Evolutionary conservation across 2,329 filamentous ascomycete species (phyloP).

Genomic region (Aspergillus uvarum): DNA sequence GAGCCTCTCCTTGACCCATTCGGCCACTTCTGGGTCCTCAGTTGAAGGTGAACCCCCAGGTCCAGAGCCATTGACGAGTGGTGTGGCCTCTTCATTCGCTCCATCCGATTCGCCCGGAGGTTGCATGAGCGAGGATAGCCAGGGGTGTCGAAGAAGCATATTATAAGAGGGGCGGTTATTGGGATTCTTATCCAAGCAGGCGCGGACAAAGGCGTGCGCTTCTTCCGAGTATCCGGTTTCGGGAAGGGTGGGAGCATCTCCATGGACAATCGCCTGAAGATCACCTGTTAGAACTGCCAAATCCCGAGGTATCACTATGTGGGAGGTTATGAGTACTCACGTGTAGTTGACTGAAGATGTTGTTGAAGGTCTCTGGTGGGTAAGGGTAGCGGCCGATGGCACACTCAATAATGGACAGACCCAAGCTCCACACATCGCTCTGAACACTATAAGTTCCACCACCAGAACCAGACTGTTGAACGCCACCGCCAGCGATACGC

Average conservation of each 20-base stretch:
- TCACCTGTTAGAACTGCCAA: constrained; percentile 9
- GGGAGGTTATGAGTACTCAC: constrained; percentile 59
- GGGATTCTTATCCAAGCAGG: constrained; percentile 89
- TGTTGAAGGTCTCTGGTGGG: constrained; percentile 94
- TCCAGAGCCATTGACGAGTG: constrained; percentile 30
- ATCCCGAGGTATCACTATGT: neutral
- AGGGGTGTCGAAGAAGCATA: constrained; percentile 84
- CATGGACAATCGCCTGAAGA: constrained; percentile 88
- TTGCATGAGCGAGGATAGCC: constrained; percentile 74
- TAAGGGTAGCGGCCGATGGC: constrained; percentile 94
- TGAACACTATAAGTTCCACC: constrained; percentile 94
- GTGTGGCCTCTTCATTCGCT: constrained; percentile 37
- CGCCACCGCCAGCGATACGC: constrained; percentile 82
- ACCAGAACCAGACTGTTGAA: constrained; percentile 67
- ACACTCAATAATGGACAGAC: constrained; percentile 92
- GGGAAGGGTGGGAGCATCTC: constrained; percentile 88
- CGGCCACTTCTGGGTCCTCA: constrained; percentile 77
- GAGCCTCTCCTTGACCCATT: constrained; percentile 76
- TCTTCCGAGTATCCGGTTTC: constrained; percentile 72
- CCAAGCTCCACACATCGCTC: constrained; percentile 96
- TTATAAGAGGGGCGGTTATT: constrained; percentile 91
- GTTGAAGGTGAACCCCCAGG: constrained; percentile 45
- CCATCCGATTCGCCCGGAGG: constrained; percentile 69
- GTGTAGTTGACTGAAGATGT: constrained; percentile 95
- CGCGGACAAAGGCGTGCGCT: constrained; percentile 81